Base-by-base conservation (phyloP, 2,329 filamentous ascomycete species). In the Plectosphaerella plurivora region DNA sequence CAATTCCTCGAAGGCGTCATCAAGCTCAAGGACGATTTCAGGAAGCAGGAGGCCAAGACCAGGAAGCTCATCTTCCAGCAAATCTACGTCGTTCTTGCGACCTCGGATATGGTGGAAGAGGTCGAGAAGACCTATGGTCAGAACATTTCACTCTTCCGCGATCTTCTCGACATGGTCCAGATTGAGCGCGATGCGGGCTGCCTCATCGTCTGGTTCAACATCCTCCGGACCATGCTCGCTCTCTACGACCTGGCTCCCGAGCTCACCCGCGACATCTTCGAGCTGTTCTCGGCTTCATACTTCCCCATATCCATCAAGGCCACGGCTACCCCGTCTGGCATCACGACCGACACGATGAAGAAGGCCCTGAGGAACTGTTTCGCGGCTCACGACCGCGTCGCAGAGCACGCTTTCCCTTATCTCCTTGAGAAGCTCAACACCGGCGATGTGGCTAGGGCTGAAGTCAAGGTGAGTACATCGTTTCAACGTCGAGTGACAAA, bases 231-330 rank as follows among this genome's bases (percentile, higher is more conserved):
- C 3, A 73, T 83, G 28, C 62, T 82, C 9, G 62, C 68, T 3
- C 68, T 71, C 14, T 82, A 77, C 49, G 66, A 69, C 0, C 68
- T 74, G 1, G 73, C 77, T 0, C 55, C 71, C 5, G 74, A 77
- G 9, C 66, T 80, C 2, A 67, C 74, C 9, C 73, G 74, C 33
- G 73, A 77, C 51, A 69, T 80, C 2, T 84, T 82, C 62, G 74
- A 74, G 51, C 66, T 74, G 1, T 83, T 82, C 63, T 82, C 82
- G 14, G 77, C 77, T 28, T 33, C 28, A 33, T 84, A 84, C 61
- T 84, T 83, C 55, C 81, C 81, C 15, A 84, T 84, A 51, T 81
- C 79, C 0, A 65, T 84, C 44, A 72, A 79, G 25, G 73, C 73
- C 51, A 75, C 79, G 0, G 73, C 76, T 22, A 75, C 75, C 5